Evolutionary conservation across 768 basidiomycete genomes (phyloP).

Genomic region (Auriculariales sp.): DNA sequence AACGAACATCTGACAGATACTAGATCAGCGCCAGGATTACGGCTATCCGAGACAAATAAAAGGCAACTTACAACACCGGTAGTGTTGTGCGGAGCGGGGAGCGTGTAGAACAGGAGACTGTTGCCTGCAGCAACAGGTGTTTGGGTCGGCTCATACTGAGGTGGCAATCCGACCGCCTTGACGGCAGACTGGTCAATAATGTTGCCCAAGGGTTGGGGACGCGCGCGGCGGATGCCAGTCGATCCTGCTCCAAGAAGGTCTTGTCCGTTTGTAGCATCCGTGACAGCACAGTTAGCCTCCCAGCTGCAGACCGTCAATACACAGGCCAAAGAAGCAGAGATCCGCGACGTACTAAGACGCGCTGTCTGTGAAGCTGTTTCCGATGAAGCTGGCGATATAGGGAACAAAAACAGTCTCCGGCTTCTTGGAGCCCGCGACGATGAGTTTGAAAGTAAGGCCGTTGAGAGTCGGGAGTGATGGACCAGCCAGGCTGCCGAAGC

Average conservation of each 20-base stretch:
- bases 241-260: constrained; percentile 23
- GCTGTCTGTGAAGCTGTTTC: constrained; percentile 33
- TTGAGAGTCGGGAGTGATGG: constrained; percentile 32
- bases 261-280: constrained; percentile 32
- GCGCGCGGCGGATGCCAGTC: neutral
- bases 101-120: constrained; percentile 37
- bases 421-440: constrained; percentile 29
- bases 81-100: constrained; percentile 35
- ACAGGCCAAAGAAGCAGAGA: too few species aligned
- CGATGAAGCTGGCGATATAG: constrained; percentile 33
- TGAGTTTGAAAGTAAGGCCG: constrained; percentile 32
- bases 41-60: neutral
- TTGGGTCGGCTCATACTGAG: constrained; percentile 30
- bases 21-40: neutral
- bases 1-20: constrained; percentile 38
- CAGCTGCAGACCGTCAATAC: too few species aligned
- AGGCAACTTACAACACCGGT: constrained; percentile 44
- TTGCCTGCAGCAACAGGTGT: constrained; percentile 31
- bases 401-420: constrained; percentile 37
- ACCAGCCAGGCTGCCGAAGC: constrained; percentile 41
- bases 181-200: constrained; percentile 29
- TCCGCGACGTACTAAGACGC: constrained; percentile 34
- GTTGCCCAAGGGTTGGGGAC: too few species aligned
- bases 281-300: constrained; percentile 43
- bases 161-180: constrained; percentile 31